These are phyloP conservation scores for Raphanus hybrid DNA, from an alignment of 441 rosid genomes.

Conservation along the genomic window DNA sequence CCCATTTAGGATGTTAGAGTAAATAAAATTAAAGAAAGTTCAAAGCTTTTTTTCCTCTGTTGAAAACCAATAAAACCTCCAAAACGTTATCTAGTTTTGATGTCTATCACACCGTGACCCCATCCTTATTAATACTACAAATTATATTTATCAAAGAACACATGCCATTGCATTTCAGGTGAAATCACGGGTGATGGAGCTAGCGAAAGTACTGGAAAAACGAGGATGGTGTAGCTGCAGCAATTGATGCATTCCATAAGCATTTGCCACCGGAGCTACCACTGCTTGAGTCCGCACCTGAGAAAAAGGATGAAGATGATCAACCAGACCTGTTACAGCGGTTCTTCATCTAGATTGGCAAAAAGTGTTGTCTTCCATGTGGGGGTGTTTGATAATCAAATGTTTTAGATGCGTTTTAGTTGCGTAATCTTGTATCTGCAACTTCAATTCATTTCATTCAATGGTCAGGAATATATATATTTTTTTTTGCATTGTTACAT, in stretches of 20 bases:
- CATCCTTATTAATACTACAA: neutral
- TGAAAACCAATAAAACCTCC: neutral
- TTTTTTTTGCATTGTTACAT: conserved; percentile 1
- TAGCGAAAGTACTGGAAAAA: conserved; percentile 78
- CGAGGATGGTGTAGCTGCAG: conserved; percentile 92
- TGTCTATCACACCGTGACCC: neutral
- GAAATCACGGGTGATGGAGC: conserved; percentile 69
- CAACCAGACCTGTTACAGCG: conserved; percentile 59
- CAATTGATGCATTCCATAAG: conserved; percentile 88
- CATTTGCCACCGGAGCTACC: conserved; percentile 86
- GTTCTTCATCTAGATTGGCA: conserved; percentile 70
- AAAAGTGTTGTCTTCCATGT: conserved; percentile 74
- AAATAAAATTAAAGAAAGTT: neutral
- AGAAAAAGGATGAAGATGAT: conserved; percentile 48
- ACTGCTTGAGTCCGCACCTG: conserved; percentile 46
- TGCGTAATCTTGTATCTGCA: conserved; percentile 14
- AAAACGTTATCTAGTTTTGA: neutral
- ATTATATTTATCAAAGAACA: conserved; percentile 9
- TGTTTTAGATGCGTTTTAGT: conserved; percentile 11
- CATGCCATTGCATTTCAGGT: conserved; percentile 52
- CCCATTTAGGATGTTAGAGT: neutral
- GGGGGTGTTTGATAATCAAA: conserved; percentile 46
- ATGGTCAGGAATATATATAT: neutral
- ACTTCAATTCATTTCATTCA: conserved; percentile 60
- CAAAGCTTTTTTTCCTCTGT: neutral